Conservation (phyloP, 306 rosid species). For the Sphenostylis stenocarpa region DNA sequence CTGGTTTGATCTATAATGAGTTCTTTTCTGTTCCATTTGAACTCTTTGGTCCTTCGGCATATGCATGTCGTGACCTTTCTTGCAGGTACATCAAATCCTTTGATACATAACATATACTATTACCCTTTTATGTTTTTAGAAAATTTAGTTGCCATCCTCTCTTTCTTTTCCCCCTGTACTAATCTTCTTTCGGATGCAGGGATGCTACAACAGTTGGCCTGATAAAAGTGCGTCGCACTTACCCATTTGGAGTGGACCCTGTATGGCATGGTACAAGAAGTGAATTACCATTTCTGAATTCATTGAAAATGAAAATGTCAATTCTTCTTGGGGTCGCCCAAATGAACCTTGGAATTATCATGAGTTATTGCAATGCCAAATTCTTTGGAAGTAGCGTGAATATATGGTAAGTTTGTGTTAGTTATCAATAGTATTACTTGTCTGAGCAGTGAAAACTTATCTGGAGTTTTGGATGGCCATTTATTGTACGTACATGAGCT, state of each 20-base stretch:
- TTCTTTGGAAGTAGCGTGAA: constrained; percentile 71
- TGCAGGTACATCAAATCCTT: constrained; percentile 64
- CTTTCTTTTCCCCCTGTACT: background rate
- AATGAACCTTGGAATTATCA: constrained; percentile 90
- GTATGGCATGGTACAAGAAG: constrained; percentile 92
- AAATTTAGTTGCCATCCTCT: constrained; percentile 1
- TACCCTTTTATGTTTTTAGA: constrained; percentile 11
- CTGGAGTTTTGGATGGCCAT: background rate
- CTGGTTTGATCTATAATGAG: constrained; percentile 90
- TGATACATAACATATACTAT: constrained; percentile 17
- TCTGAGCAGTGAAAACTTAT: background rate
- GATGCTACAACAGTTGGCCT: constrained; percentile 79
- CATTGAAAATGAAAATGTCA: constrained; percentile 97
- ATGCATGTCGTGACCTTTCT: constrained; percentile 80
- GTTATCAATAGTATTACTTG: background rate
- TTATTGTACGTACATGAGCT: background rate
- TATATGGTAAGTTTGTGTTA: constrained; percentile 63
- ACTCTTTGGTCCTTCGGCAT: constrained; percentile 85
- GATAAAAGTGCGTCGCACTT: constrained; percentile 70
- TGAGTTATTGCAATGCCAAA: constrained; percentile 81
- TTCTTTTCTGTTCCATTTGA: constrained; percentile 90
- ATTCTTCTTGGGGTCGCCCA: constrained; percentile 92
- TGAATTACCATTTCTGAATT: constrained; percentile 94
- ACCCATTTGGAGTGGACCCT: constrained; percentile 97
- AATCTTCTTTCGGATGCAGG: constrained; percentile 37